Base-by-base conservation (phyloP, 306 rosid genomes). In the Acacia melanoxylon region DNA sequence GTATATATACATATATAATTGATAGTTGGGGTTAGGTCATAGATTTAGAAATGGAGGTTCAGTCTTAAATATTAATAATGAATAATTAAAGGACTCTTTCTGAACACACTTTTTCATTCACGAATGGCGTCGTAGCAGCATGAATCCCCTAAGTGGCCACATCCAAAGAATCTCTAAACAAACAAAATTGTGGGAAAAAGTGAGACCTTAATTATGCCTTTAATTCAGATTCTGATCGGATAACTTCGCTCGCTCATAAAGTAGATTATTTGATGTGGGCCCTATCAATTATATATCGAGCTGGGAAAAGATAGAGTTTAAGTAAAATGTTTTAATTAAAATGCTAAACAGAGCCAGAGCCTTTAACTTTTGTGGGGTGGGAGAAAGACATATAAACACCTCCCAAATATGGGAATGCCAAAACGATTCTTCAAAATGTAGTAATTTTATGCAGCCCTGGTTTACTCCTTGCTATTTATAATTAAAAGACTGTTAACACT, bases 221-320 rank as follows among this genome's bases (percentile, higher is more conserved):
- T 29, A 48, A 35, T 75, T 5, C 37, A 35, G 74, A 83, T 52
- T 33, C 44, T 20, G 78, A 83, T 63, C 51, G 72, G 75, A 81
- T 69, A 25, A 27, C 25, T 44, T 19, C 25, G 4, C 10, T 19
- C 24, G 8, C 10, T 27, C 31, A 31, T 16, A 48, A 72, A 22
- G 33, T 33, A 27, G 63, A 71, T 79, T 81, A 81, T 85, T 77
- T 68, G 27, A 9, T 81, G 65, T 73, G 87, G 83, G 65, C 86
- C 61, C 19, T 19, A 7, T 52, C 61, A 19, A 52, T 52, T n/a
- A n/a, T n/a, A n/a, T n/a, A n/a, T n/a, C n/a, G n/a, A 16, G 56
- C 56, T 2, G 46, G 46, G 46, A 10, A 29, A 29, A 10, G 46
- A 2, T 1, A 44, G 46, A 11, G 46, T 44, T 37, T 37, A 52